Conservation (phyloP, 495 filamentous ascomycete genomes). For the Neurospora terricola region DNA sequence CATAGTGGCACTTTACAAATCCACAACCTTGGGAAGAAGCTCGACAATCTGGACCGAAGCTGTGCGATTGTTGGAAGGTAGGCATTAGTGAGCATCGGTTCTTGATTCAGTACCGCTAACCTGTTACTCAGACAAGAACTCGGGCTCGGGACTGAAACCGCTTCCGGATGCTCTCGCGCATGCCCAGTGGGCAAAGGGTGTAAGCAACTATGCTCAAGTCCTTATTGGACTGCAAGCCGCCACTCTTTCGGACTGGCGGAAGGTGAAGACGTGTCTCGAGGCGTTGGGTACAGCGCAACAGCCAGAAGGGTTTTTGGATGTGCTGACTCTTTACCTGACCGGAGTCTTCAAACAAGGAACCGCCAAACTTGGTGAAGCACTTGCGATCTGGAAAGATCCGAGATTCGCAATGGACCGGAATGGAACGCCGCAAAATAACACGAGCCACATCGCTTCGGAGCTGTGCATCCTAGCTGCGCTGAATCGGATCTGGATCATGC, state of each 20-base stretch:
- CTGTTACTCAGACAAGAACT: slow-evolving; percentile 17
- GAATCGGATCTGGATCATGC: slow-evolving; percentile 75
- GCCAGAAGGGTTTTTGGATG: slow-evolving; percentile 22
- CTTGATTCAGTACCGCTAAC: slow-evolving; percentile 11
- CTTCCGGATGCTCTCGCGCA: slow-evolving; percentile 37
- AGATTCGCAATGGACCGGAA: slow-evolving; percentile 41
- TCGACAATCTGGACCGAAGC: slow-evolving; percentile 34
- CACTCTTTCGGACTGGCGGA: slow-evolving; percentile 34
- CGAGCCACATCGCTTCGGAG: slow-evolving; percentile 54
- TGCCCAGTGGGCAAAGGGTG: slow-evolving; percentile 31
- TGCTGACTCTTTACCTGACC: slow-evolving; percentile 53
- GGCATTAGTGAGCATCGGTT: background rate
- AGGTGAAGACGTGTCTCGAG: slow-evolving; percentile 33
- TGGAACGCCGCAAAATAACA: slow-evolving; percentile 22
- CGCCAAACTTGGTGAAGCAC: slow-evolving; percentile 56
- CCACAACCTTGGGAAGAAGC: slow-evolving; percentile 54
- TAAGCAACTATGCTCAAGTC: slow-evolving; percentile 36
- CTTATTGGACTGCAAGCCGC: slow-evolving; percentile 38
- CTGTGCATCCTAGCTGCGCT: slow-evolving; percentile 68
- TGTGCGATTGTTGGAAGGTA: slow-evolving; percentile 18
- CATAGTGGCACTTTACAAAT: slow-evolving; percentile 53
- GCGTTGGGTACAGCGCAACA: slow-evolving; percentile 23
- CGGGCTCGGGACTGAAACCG: slow-evolving; percentile 16
- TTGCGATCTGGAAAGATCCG: slow-evolving; percentile 52
- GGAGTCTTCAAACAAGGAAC: slow-evolving; percentile 73